These are phyloP conservation scores for Plicaturopsis crispa DNA, from an alignment of 768 basidiomycete genomes.

Conservation along the genomic window DNA sequence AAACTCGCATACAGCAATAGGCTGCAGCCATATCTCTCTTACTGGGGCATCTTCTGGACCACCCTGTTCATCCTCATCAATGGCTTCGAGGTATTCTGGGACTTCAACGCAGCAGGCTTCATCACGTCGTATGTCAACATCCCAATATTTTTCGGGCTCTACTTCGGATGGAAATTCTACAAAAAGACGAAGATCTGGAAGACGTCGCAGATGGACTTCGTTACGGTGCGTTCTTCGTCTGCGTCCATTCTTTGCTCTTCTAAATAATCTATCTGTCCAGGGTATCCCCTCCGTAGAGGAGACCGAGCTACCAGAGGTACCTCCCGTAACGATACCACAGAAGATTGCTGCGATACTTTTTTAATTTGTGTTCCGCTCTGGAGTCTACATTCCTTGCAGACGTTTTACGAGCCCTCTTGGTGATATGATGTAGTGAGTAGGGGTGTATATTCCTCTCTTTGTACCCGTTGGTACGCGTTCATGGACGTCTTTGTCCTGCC, in stretches of 20 bases:
- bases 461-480: too few relatives aligned
- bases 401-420: not conserved
- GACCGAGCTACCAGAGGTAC: slow-evolving; percentile 47
- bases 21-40: slow-evolving; percentile 61
- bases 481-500: too few relatives aligned
- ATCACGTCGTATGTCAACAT: slow-evolving; percentile 33
- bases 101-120: slow-evolving; percentile 48
- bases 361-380: slow-evolving; percentile 20
- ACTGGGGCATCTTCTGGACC: slow-evolving; percentile 66
- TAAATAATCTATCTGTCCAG: slow-evolving; percentile 18
- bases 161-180: slow-evolving; percentile 29
- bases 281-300: slow-evolving; percentile 65
- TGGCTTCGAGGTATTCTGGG: slow-evolving; percentile 55
- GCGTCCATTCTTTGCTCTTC: not conserved
- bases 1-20: slow-evolving; percentile 55
- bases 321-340: slow-evolving; percentile 41
- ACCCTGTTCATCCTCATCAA: slow-evolving; percentile 51
- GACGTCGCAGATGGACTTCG: slow-evolving; percentile 62
- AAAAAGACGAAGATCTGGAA: slow-evolving; percentile 40
- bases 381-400: not conserved
- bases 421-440: too few relatives aligned
- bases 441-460: too few relatives aligned
- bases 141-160: slow-evolving; percentile 35
- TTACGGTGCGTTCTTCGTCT: slow-evolving; percentile 38
- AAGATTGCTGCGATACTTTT: slow-evolving; percentile 46